Percentiles rank a stretch among this genome's conserved stretches.
phyloP scores from a whole-genome alignment of 1,139 yeast genomes.

The Maudiozyma humilis region DNA sequence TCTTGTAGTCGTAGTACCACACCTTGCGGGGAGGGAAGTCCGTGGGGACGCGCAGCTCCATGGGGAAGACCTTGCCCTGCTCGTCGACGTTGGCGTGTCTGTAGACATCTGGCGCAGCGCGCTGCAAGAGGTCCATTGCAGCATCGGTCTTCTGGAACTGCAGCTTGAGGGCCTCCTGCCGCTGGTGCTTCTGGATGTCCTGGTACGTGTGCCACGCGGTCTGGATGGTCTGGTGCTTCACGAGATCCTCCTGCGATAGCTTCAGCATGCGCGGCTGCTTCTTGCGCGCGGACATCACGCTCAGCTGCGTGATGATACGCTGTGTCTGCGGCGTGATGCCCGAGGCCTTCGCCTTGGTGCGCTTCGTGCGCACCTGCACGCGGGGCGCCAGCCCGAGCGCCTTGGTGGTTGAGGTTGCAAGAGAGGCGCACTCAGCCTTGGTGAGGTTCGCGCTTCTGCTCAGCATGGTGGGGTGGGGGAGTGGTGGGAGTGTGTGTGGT shows the following conservation, averaged over 20 bases:
- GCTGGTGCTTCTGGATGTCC: conserved; percentile 36
- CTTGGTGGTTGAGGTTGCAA: no score
- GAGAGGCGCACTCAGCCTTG: no score
- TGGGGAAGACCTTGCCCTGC: conserved; percentile 46
- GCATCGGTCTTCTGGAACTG: conserved; percentile 61
- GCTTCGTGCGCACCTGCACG: conserved; percentile 36
- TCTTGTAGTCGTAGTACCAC: conserved; percentile 11
- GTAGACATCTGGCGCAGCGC: conserved; percentile 33
- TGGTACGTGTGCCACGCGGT: conserved; percentile 68
- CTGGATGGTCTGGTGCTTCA: conserved; percentile 76
- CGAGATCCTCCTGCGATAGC: conserved; percentile 68
- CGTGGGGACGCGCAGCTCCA: conserved; percentile 81
- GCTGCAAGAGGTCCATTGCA: conserved; percentile 69
- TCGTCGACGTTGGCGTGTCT: conserved; percentile 31
- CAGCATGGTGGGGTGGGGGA: no score
- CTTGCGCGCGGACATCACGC: conserved; percentile 78
- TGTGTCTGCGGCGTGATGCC: conserved; percentile 52
- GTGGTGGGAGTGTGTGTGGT: no score
- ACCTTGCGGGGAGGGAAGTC: conserved; percentile 74
- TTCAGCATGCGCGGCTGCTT: conserved; percentile 79
- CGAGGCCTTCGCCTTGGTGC: conserved; percentile 34
- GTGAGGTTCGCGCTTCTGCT: no score
- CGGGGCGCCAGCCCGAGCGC: neutral
- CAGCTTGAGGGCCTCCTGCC: conserved; percentile 41
- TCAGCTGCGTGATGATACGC: conserved; percentile 62